phyloP scores from a whole-genome alignment of 1,139 yeast species.

The Hansenula sp. region DNA sequence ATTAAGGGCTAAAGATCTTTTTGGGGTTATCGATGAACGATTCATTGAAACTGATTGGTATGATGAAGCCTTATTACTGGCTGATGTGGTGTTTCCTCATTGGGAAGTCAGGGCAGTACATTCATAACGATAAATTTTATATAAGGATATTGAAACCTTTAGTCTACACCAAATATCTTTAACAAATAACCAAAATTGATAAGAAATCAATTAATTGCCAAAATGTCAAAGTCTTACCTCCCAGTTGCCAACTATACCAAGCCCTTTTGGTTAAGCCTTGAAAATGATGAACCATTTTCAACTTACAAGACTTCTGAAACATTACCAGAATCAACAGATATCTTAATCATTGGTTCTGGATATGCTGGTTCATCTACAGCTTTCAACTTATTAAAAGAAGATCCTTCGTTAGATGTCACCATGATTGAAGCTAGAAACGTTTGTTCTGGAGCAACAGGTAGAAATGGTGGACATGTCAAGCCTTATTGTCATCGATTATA shows the following conservation, averaged over 20 bases:
- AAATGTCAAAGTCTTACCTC: neutral
- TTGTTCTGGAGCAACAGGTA: conserved; percentile 45
- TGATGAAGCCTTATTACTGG: too few species aligned
- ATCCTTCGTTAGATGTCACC: conserved; percentile 23
- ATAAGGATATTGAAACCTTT: too few species aligned
- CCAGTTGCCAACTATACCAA: neutral
- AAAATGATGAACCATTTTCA: conserved; percentile 1
- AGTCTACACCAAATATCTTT: too few species aligned
- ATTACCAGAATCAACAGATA: conserved; percentile 28
- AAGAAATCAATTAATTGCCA: too few species aligned
- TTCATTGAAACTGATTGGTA: too few species aligned
- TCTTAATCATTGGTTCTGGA: conserved; percentile 38
- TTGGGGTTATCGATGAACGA: too few species aligned
- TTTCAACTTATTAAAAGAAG: conserved; percentile 24
- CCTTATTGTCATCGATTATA: conserved; percentile 31
- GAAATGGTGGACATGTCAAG: conserved; percentile 46
- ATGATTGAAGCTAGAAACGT: conserved; percentile 39
- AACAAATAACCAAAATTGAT: too few species aligned
- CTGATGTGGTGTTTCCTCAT: too few species aligned
- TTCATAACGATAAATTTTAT: too few species aligned
- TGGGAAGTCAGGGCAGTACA: too few species aligned
- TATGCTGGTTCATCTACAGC: conserved; percentile 38
- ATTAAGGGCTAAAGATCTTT: too few species aligned
- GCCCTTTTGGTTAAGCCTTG: neutral
- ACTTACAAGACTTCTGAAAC: neutral